Evolutionary conservation across 805 yeast species (phyloP).

Genomic region (Ogataea sp.): DNA sequence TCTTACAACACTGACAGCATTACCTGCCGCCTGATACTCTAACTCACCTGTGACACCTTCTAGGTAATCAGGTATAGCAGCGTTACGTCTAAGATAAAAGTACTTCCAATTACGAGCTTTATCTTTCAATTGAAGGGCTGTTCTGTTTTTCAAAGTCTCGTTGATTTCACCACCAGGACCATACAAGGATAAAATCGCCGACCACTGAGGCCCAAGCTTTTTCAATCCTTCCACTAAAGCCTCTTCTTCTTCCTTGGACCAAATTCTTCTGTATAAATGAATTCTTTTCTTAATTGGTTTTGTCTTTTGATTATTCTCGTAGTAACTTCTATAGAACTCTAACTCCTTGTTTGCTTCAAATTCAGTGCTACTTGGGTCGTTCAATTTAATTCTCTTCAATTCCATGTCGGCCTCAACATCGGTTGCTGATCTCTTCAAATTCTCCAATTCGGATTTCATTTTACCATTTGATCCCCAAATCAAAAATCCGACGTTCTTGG

Average conservation of each 20-base stretch:
- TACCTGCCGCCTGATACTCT: constrained; percentile 4
- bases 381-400: not conserved
- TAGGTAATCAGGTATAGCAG: constrained; percentile 74
- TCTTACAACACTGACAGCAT: constrained; percentile 7
- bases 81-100: constrained; percentile 66
- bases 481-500: constrained; percentile 63
- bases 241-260: constrained; percentile 86
- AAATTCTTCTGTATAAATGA: constrained; percentile 45
- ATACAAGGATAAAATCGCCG: constrained; percentile 78
- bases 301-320: not conserved
- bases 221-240: constrained; percentile 77
- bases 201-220: constrained; percentile 88
- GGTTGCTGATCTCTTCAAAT: constrained; percentile 3
- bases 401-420: not conserved
- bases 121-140: constrained; percentile 89
- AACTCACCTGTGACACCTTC: constrained; percentile 82
- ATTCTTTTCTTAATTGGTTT: not conserved
- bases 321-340: not conserved
- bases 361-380: not conserved
- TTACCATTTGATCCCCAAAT: constrained; percentile 53
- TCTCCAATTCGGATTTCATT: constrained; percentile 17
- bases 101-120: constrained; percentile 95
- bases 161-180: constrained; percentile 90
- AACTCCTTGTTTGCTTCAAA: not conserved
- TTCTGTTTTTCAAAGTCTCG: constrained; percentile 79